Percentiles rank a stretch among this genome's conserved stretches.
These are phyloP conservation scores for Mycena kentingensis DNA, from an alignment of 768 basidiomycete genomes.

Conservation along the genomic window DNA sequence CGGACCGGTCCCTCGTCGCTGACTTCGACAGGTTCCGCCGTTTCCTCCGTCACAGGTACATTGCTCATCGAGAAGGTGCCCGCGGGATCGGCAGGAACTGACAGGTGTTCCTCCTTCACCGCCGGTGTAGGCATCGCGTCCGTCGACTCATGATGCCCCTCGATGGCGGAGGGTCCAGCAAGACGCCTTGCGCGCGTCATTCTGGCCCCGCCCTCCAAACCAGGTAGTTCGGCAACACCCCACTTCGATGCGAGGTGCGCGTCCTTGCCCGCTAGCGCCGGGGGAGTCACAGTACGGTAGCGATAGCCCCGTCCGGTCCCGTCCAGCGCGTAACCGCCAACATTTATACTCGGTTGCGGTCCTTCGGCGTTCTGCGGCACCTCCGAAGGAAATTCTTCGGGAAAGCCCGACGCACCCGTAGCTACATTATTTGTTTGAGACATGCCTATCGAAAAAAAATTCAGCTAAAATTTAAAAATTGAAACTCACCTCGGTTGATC, in stretches of 20 bases:
- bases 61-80: too few relatives aligned
- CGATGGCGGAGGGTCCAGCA: neutral
- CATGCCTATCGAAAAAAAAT: conserved; percentile 8
- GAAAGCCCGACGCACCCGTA: conserved; percentile 1
- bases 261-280: neutral
- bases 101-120: too few relatives aligned
- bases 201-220: neutral
- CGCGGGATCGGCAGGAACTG: too few relatives aligned
- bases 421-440: neutral
- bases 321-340: too few relatives aligned
- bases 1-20: too few relatives aligned
- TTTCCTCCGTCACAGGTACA: too few relatives aligned
- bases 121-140: neutral
- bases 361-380: neutral
- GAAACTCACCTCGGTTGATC: conserved; percentile 14
- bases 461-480: conserved; percentile 9
- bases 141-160: neutral
- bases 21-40: too few relatives aligned
- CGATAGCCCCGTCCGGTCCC: neutral
- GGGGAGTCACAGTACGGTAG: neutral
- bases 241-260: neutral
- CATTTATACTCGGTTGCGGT: too few relatives aligned
- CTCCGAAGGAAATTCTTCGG: neutral
- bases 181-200: neutral
- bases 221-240: neutral